phyloP scores from a whole-genome alignment of 2,329 filamentous ascomycete species.

The Trichoderma sp. region DNA sequence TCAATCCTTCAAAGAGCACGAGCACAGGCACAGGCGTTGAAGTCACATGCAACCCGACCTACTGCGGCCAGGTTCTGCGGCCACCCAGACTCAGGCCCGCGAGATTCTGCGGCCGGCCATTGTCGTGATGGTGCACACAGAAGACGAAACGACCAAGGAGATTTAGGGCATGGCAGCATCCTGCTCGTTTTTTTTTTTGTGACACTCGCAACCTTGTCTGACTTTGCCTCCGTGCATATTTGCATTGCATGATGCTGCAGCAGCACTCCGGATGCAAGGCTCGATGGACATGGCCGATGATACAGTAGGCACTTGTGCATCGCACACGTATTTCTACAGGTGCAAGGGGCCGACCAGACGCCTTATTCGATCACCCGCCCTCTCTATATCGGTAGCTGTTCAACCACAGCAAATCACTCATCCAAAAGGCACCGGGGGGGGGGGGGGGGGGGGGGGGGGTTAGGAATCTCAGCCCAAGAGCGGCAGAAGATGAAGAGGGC shows the following conservation, averaged over 20 bases:
- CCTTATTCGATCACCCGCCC: too few species aligned
- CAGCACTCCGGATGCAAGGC: background rate
- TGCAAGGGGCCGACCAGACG: background rate
- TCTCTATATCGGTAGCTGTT: background rate
- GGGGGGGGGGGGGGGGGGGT: too few species aligned
- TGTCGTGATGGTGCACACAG: background rate
- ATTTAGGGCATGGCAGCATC: background rate
- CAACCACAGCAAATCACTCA: background rate
- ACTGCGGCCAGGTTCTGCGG: conserved; percentile 13
- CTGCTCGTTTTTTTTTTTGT: background rate
- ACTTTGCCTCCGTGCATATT: background rate
- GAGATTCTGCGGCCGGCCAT: conserved; percentile 10
- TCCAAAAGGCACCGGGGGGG: background rate
- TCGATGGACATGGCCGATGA: too few species aligned
- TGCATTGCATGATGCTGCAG: background rate
- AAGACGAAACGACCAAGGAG: background rate
- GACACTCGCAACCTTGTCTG: background rate
- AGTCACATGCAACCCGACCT: conserved; percentile 18
- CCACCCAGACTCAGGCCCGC: background rate
- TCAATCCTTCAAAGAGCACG: background rate
- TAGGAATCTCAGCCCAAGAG: background rate
- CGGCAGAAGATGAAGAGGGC: background rate
- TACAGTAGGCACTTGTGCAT: too few species aligned
- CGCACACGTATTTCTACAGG: background rate
- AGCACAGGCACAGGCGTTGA: background rate